Evolutionary conservation across 2,329 filamentous ascomycete species (phyloP).

Genomic region (Laburnicola sp.): DNA sequence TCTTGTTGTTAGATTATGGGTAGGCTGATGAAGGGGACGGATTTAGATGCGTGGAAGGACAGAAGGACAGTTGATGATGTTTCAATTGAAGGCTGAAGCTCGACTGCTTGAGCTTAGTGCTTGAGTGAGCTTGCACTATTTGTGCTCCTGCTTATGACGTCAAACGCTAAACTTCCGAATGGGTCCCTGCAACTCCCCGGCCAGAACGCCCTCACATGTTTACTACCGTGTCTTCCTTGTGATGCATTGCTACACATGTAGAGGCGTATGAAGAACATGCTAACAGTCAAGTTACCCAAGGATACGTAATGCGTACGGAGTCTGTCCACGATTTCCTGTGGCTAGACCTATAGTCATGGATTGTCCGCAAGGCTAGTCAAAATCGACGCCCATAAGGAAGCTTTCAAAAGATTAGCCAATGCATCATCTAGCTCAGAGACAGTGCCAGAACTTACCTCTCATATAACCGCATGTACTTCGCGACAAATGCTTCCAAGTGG

Average conservation of each 20-base stretch:
- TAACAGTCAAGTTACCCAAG: too few species aligned
- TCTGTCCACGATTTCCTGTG: not conserved
- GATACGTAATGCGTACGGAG: too few species aligned
- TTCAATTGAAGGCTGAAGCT: too few species aligned
- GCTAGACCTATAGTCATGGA: not conserved
- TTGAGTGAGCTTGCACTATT: too few species aligned
- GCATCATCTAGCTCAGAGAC: not conserved
- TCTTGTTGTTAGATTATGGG: not conserved
- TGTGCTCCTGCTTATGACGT: too few species aligned
- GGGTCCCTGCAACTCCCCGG: too few species aligned
- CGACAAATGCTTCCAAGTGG: slow-evolving; percentile 96
- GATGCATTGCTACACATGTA: too few species aligned
- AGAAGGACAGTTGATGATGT: not conserved
- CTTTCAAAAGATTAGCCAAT: slow-evolving; percentile 30
- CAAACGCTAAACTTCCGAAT: too few species aligned
- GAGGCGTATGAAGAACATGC: too few species aligned
- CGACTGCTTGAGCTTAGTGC: too few species aligned
- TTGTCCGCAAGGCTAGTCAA: slow-evolving; percentile 35
- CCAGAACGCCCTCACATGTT: too few species aligned
- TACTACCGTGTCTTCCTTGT: too few species aligned
- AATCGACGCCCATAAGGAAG: slow-evolving; percentile 71
- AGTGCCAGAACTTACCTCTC: slow-evolving; percentile 68
- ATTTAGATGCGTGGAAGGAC: slow-evolving; percentile 4
- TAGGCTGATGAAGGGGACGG: not conserved
- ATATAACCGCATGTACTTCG: slow-evolving; percentile 95